Evolutionary conservation across 208 protist genomes (phyloP).

Genomic region (Leishmania aethiopica): DNA sequence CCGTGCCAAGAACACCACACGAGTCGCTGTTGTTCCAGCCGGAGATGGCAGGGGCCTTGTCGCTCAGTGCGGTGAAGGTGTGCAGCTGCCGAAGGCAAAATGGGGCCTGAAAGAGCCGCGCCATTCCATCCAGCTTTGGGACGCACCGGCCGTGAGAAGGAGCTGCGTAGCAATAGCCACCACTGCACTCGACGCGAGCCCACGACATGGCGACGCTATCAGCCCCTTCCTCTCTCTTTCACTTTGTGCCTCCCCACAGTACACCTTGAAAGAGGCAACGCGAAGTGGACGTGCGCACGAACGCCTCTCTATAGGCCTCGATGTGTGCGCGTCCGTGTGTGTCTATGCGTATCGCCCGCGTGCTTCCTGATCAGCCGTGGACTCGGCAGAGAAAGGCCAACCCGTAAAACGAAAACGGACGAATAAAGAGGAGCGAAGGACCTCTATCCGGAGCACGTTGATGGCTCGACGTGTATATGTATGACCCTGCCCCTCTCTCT

Average conservation of each 20-base stretch:
- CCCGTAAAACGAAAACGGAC: not conserved
- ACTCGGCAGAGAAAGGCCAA: not conserved
- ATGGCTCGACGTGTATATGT: not conserved
- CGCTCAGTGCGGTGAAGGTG: slow-evolving; percentile 16
- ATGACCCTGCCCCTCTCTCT: not conserved
- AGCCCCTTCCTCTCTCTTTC: not conserved
- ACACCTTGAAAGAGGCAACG: not conserved
- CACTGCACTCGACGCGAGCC: slow-evolving; percentile 55
- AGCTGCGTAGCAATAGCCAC: slow-evolving; percentile 51
- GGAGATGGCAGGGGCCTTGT: slow-evolving; percentile 4
- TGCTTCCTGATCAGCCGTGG: not conserved
- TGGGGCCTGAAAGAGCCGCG: slow-evolving; percentile 42
- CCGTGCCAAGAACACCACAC: slow-evolving; percentile 1
- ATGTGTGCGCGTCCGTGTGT: not conserved
- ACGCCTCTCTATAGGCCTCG: not conserved
- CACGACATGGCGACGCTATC: slow-evolving; percentile 52
- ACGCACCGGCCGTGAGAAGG: slow-evolving; percentile 58
- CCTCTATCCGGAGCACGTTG: not conserved
- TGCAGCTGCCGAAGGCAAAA: slow-evolving; percentile 31
- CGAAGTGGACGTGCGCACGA: not conserved
- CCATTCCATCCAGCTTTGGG: slow-evolving; percentile 45
- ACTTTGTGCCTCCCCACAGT: not conserved
- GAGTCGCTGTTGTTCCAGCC: not conserved
- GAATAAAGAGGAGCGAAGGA: not conserved
- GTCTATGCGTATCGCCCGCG: not conserved